A percentile compares a stretch with the other conserved stretches of the same genome.
These are phyloP conservation scores for Ambrosia artemisiifolia DNA, from an alignment of 129 eudicot genomes.

Conservation along the genomic window DNA sequence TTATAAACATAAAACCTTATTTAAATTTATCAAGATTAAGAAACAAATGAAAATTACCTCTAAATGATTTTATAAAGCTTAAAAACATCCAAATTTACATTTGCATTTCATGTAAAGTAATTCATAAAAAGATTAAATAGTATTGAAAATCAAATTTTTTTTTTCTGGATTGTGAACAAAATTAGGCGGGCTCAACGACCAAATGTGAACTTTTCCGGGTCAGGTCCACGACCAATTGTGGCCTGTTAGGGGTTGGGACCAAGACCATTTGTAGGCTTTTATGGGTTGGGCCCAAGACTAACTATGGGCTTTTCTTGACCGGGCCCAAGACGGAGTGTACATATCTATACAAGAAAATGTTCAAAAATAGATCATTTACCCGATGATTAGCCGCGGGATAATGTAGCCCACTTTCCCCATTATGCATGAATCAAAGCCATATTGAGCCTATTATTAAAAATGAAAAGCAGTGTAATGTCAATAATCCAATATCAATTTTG, in stretches of 20 bases:
- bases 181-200: neutral
- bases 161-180: neutral
- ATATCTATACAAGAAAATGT: neutral
- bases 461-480: neutral
- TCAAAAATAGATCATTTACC: conserved; percentile 35
- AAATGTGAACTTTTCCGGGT: too few species aligned
- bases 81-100: too few species aligned
- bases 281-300: neutral
- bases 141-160: too few species aligned
- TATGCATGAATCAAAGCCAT: conserved; percentile 71
- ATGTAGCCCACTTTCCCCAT: conserved; percentile 66
- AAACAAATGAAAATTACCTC: neutral
- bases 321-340: neutral
- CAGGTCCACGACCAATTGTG: too few species aligned
- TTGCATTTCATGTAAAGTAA: too few species aligned
- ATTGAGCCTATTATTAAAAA: conserved; percentile 39
- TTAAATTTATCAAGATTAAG: neutral
- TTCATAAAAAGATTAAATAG: too few species aligned
- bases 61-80: too few species aligned
- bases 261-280: neutral
- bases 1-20: neutral
- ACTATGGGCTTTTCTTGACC: too few species aligned
- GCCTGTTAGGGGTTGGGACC: too few species aligned
- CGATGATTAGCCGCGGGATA: conserved; percentile 67
- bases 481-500: neutral